phyloP scores from a whole-genome alignment of 2,329 filamentous ascomycete species.

The Ophiosphaerella herpotricha region DNA sequence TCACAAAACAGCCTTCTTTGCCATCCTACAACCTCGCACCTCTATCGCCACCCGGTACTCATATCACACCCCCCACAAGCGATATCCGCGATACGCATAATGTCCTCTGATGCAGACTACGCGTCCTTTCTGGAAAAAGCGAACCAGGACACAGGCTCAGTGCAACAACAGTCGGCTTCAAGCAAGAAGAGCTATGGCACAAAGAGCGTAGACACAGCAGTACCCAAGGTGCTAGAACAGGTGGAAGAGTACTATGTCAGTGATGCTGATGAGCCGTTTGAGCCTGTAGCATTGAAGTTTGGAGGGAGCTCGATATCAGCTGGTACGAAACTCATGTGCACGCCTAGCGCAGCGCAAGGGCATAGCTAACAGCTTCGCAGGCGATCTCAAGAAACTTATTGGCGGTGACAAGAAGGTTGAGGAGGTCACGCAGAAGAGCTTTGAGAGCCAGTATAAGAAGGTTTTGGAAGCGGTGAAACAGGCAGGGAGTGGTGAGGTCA shows the following conservation, averaged over 20 bases:
- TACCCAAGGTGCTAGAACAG: slow-evolving; percentile 56
- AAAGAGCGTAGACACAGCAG: slow-evolving; percentile 54
- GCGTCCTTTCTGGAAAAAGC: slow-evolving; percentile 84
- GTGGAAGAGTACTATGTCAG: slow-evolving; percentile 71
- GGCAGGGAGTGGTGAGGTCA: slow-evolving; percentile 69
- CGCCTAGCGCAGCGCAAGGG: background rate
- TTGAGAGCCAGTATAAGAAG: slow-evolving; percentile 73
- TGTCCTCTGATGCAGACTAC: slow-evolving; percentile 83
- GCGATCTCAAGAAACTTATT: slow-evolving; percentile 71
- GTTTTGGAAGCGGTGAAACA: slow-evolving; percentile 71
- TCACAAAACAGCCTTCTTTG: background rate
- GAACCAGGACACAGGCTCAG: slow-evolving; percentile 64
- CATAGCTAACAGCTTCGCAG: slow-evolving; percentile 50
- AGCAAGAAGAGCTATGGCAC: slow-evolving; percentile 37
- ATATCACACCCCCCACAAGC: background rate
- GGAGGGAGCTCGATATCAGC: slow-evolving; percentile 61
- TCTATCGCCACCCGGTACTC: background rate
- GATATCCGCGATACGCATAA: slow-evolving; percentile 41
- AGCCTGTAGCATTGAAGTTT: slow-evolving; percentile 72
- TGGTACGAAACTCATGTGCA: slow-evolving; percentile 44
- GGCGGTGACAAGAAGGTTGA: slow-evolving; percentile 63
- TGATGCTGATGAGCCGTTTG: slow-evolving; percentile 86
- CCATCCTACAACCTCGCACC: background rate
- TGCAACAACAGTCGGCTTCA: slow-evolving; percentile 25
- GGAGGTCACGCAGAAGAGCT: slow-evolving; percentile 70